Evolutionary conservation across 176 grass and related monocot species (phyloP).

Genomic region (Poa annua): DNA sequence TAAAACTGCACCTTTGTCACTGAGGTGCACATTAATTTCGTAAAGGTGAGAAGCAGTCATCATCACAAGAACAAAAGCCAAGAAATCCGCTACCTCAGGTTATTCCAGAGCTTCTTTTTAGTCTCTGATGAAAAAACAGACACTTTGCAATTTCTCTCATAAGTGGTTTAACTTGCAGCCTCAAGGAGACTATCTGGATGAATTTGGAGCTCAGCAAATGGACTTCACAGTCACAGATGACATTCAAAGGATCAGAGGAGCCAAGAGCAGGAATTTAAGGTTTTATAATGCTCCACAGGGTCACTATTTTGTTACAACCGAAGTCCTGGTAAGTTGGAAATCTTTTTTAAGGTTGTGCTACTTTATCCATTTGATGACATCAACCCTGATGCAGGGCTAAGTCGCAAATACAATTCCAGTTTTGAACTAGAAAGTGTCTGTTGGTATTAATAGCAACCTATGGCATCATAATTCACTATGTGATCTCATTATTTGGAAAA

Average conservation of each 20-base stretch:
- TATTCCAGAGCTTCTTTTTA: constrained; percentile 37
- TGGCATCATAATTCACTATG: constrained; percentile 2
- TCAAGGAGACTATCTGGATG: constrained; percentile 50
- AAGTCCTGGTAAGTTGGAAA: constrained; percentile 66
- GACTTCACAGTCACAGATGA: constrained; percentile 52
- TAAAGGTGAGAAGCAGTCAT: constrained; percentile 45
- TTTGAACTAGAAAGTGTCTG: constrained; percentile 57
- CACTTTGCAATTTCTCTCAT: constrained; percentile 5
- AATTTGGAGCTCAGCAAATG: constrained; percentile 42
- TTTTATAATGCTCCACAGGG: constrained; percentile 37
- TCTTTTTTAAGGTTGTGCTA: not conserved
- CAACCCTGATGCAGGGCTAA: constrained; percentile 42
- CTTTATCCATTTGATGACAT: constrained; percentile 36
- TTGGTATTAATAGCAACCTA: not conserved
- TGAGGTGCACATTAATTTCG: constrained; percentile 11
- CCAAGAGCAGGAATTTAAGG: constrained; percentile 48
- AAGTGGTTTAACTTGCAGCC: constrained; percentile 54
- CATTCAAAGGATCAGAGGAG: constrained; percentile 58
- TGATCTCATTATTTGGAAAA: constrained; percentile 22
- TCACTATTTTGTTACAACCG: constrained; percentile 62
- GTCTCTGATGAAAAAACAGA: not conserved
- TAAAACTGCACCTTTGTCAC: constrained; percentile 37
- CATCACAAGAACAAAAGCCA: constrained; percentile 46
- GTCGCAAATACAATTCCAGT: constrained; percentile 48
- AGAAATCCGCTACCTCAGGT: constrained; percentile 48